phyloP scores from a whole-genome alignment of 1,284 basidiomycete genomes.

The Porodaedalea pini region DNA sequence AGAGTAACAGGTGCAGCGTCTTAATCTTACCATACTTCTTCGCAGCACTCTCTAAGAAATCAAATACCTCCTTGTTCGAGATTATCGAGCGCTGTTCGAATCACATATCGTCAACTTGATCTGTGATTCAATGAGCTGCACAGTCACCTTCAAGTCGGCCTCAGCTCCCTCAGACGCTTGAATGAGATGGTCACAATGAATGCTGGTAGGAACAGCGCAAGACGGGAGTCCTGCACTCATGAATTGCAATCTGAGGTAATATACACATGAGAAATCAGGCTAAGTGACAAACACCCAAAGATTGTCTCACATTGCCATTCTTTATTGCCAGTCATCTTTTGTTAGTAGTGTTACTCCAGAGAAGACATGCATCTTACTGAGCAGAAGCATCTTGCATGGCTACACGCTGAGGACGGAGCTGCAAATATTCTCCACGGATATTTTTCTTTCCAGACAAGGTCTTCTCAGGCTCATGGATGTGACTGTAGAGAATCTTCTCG shows the following conservation, averaged over 20 bases:
- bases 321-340: slow-evolving; percentile 27
- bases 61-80: slow-evolving; percentile 95
- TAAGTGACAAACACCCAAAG: slow-evolving; percentile 8
- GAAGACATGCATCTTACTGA: slow-evolving; percentile 56
- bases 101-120: slow-evolving; percentile 12
- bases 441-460: slow-evolving; percentile 63
- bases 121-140: too few species aligned
- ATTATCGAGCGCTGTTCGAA: slow-evolving; percentile 70
- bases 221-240: slow-evolving; percentile 92
- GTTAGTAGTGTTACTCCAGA: background rate
- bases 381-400: slow-evolving; percentile 99
- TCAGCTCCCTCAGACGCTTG: slow-evolving; percentile 85
- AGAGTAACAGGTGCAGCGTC: background rate
- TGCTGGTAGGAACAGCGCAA: slow-evolving; percentile 81
- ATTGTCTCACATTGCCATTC: slow-evolving; percentile 70
- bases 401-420: slow-evolving; percentile 88
- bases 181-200: slow-evolving; percentile 98
- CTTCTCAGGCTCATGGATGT: slow-evolving; percentile 79
- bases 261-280: slow-evolving; percentile 12
- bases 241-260: slow-evolving; percentile 79
- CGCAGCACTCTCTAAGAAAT: slow-evolving; percentile 94
- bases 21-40: slow-evolving; percentile 79
- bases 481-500: slow-evolving; percentile 97
- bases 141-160: slow-evolving; percentile 80
- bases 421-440: slow-evolving; percentile 88